Evolutionary conservation across 768 basidiomycete genomes (phyloP), one percentile per base, ranked within the genome.

Genomic region (Kwoniella sp.): DNA sequence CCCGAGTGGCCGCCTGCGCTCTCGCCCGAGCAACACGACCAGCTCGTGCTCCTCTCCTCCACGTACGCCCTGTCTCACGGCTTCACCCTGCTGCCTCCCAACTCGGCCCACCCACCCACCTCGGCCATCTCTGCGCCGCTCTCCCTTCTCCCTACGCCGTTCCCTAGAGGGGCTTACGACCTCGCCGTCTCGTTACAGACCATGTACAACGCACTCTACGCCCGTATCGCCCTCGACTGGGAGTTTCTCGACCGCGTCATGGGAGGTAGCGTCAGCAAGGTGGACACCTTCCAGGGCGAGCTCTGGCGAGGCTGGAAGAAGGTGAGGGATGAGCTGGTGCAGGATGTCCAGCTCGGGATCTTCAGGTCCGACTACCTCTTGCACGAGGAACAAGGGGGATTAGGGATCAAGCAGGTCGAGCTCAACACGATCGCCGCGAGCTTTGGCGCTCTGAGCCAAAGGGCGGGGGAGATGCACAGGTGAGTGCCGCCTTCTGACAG

Each of bases 351-450:
- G 55, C 80, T 98, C 5, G 91, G 92, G 17, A 75, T 99, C 17
- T 95, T 93, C 76, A 80, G 93, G 48, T 95, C 91, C 9, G 93
- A 99, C 76, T 99, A 96, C 75, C 78, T 98, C 26, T 76, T 96
- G 19, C 89, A 99, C 60, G 73, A 78, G 7, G 78, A 65, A 0
- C 20, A 55, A 2, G 49, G 38, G 19, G 46, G 56, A 8, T 20
- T 73, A n/a, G 60, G 66, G 29, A 60, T 99, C 57, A 93, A 91
- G 71, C 93, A 99, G 75, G 93, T 98, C 34, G 93, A 99, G 72
- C 95, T 96, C 76, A 99, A 99, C 70, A 95, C 93, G 8, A 92
- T 96, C 57, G 89, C 91, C 2, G 82, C 85, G 0, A 91, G 90
- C 0, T 93, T 96, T 71, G 93, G 90, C 0, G 67, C 84, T 1